Base-by-base conservation (phyloP, 352 stramenopile genomes). In the Phytopythium litorale region DNA sequence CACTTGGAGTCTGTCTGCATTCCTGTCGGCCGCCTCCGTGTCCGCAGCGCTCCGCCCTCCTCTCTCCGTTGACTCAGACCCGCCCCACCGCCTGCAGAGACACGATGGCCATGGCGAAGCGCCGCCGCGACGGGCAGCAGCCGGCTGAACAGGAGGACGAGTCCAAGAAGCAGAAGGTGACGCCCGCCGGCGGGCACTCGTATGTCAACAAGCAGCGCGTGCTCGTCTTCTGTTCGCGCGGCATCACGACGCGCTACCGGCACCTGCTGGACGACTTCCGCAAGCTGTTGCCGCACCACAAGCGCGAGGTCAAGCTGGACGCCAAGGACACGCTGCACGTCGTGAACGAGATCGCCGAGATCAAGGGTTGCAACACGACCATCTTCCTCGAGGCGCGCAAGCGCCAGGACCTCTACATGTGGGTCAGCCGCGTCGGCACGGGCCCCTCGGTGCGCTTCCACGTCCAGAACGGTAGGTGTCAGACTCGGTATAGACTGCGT, bases 261-360 rank as follows among this genome's bases (percentile, higher is more conserved):
- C 98, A 99, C 78, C 74, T 99, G 43, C 78, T 99, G 62, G 97
- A 99, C 71, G 98, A 99, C 76, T 89, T 99, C 58, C 88, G 95
- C 43, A 98, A 97, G 65, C 75, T 99, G 13, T 72, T 99, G 67
- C 98, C 98, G 23, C 98, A 99, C 76, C 90, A 99, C 84, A 99
- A 99, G 81, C 98, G 97, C 64, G 98, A 99, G 71, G 95, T 97
- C 46, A 99, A 99, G 60, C 70, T 99, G n/a, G 96, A 99, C 72
- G 82, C 91, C 42, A 98, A 99, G 67, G 85, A 97, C 68, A 91
- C 88, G 55, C 68, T 97, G 56, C 84, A 94, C 46, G 96, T 98
- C 28, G 92, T 99, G 19, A 99, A 99, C 73, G 97, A 99, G 69
- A 99, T 99, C 63, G 95, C 96, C 18, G 96, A 99, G 74, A 97